These are phyloP conservation scores for Phytophthora colocasiae DNA, from an alignment of 352 stramenopile genomes.

Conservation along the genomic window DNA sequence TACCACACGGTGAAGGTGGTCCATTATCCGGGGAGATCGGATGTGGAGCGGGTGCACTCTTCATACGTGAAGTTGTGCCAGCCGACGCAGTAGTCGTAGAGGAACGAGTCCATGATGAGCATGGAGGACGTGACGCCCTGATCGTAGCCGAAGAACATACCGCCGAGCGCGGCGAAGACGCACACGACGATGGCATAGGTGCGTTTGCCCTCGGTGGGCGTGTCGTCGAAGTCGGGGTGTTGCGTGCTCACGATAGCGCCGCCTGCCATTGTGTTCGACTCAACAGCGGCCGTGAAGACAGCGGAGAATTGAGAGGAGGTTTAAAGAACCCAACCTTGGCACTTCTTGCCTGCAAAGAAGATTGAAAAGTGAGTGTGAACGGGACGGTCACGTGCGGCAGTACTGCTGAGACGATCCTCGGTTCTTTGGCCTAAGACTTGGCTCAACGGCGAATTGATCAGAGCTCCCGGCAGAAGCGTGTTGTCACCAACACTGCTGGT, in stretches of 20 bases:
- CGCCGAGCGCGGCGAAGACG: slow-evolving; percentile 36
- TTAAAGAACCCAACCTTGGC: too few relatives aligned
- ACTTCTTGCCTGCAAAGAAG: slow-evolving; percentile 2
- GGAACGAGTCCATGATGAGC: slow-evolving; percentile 54
- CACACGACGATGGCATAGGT: slow-evolving; percentile 46
- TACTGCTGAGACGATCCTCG: too few relatives aligned
- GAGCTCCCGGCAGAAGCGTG: neutral
- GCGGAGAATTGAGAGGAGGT: neutral
- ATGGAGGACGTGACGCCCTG: slow-evolving; percentile 45
- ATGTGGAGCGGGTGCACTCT: slow-evolving; percentile 26
- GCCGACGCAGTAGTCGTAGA: slow-evolving; percentile 48
- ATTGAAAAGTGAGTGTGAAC: slow-evolving; percentile 11
- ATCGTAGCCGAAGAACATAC: slow-evolving; percentile 44
- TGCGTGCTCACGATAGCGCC: slow-evolving; percentile 18
- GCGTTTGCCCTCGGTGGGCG: slow-evolving; percentile 40
- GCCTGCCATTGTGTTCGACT: slow-evolving; percentile 16
- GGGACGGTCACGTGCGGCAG: too few relatives aligned
- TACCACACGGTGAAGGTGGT: slow-evolving; percentile 37
- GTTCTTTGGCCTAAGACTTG: neutral
- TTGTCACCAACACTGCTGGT: neutral
- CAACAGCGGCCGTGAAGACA: neutral
- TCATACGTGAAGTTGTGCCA: slow-evolving; percentile 40
- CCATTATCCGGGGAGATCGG: slow-evolving; percentile 37
- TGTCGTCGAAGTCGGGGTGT: slow-evolving; percentile 19
- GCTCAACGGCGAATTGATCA: neutral